A percentile compares a stretch with the other conserved stretches of the same genome.
Evolutionary conservation across 2,329 filamentous ascomycete species (phyloP).

Genomic region (Ciborinia camelliae): DNA sequence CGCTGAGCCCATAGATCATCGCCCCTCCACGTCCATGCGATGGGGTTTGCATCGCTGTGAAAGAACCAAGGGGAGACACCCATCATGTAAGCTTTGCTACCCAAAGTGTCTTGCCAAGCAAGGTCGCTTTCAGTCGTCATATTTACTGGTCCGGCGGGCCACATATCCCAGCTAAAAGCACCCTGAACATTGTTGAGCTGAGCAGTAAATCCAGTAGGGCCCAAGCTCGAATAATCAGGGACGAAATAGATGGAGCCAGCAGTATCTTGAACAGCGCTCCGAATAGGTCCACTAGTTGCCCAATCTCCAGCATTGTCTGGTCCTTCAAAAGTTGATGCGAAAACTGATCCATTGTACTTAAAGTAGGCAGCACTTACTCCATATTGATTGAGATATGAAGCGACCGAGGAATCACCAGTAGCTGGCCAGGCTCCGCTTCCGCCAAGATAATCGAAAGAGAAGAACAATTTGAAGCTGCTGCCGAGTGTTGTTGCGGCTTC

Average conservation of each 20-base stretch:
- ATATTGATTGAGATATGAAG: conserved; percentile 36
- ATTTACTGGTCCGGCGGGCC: conserved; percentile 40
- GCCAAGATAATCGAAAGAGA: conserved; percentile 40
- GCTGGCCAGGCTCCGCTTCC: conserved; percentile 33
- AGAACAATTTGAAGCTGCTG: conserved; percentile 33
- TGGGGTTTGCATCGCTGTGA: conserved; percentile 53
- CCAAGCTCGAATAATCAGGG: conserved; percentile 47
- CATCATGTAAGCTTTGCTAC: conserved; percentile 49
- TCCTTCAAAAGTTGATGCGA: conserved; percentile 54
- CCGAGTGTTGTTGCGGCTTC: conserved; percentile 33
- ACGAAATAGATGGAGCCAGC: conserved; percentile 42
- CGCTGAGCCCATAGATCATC: conserved; percentile 59
- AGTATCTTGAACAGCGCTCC: conserved; percentile 29
- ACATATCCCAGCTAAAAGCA: conserved; percentile 44
- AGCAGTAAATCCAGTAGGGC: conserved; percentile 33
- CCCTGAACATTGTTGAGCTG: conserved; percentile 40
- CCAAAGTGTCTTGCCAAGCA: conserved; percentile 40
- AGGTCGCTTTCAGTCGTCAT: conserved; percentile 41
- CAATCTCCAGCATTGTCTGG: conserved; percentile 43
- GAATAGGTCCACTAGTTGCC: conserved; percentile 40
- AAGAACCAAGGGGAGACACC: conserved; percentile 58
- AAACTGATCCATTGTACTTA: conserved; percentile 40
- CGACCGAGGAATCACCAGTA: conserved; percentile 29
- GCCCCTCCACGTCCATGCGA: conserved; percentile 63
- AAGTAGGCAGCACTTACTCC: conserved; percentile 39